Evolutionary conservation across 2,329 filamentous ascomycete species (phyloP), one percentile per base, ranked within the genome.

Genomic region (Ascomycota sp.): DNA sequence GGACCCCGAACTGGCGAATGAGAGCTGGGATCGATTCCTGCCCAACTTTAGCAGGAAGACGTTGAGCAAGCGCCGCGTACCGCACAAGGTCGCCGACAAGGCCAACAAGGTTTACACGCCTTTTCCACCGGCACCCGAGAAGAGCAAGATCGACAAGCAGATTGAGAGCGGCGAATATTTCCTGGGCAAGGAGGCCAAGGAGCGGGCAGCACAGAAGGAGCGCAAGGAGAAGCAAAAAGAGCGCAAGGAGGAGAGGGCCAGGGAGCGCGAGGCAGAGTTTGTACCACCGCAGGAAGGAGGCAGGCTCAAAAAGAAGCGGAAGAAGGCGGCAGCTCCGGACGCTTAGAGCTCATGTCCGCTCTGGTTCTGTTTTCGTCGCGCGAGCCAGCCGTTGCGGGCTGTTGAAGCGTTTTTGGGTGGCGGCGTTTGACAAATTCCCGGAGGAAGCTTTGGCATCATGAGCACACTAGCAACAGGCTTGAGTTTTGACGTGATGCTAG

Each of bases 141-240:
- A 93, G 79, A 94, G 85, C 70, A 98, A 95, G 70, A 69, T 98
- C 43, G 89, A 98, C 55, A 57, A 83, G 54, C 86, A 98, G 65
- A 93, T 98, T 59, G 89, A 98, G 63, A 85, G 72, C 43, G 86
- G 89, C 56, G 86, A 95, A 58, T 98, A 92, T 59, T 95, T 95
- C 54, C 56, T 98, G 47, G 75, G 75, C 47, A 93, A 93, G 62
- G 73, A 85, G 46, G 85, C 82, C 35, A 93, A 92, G 64, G 81
- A 92, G 45, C 66, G 85, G 36, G 77, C 75, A 32, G 72, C 64
- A 28, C 74, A 78, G 53, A 76, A 86, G 47, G 78, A 81, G 45
- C 64, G 82, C 39, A 67, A 81, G 46, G 82, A 91, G 51, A 75
- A 77, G 53, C 85, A 93, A 58, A 77, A 72, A 54, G 64, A 72